Evolutionary conservation across 352 stramenopile species (phyloP).

Genomic region (Elongisporangium undulatum): DNA sequence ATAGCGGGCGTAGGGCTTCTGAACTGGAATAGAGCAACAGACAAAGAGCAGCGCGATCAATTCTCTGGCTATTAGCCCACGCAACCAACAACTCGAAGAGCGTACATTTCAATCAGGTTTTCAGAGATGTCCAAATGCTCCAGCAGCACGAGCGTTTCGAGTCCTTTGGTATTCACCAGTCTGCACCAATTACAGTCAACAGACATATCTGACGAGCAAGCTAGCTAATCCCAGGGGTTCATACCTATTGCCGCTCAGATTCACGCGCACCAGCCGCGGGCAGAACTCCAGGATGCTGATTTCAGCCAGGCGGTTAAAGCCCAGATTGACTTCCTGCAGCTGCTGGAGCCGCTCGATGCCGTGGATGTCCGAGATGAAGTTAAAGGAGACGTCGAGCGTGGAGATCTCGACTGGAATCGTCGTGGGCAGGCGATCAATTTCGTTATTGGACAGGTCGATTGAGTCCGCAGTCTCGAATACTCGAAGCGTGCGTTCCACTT

Average conservation of each 20-base stretch:
- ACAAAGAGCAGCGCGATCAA: background rate
- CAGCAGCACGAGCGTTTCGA: constrained; percentile 61
- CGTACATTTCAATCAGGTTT: constrained; percentile 75
- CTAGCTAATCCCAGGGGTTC: background rate
- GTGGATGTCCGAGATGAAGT: constrained; percentile 33
- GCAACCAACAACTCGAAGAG: background rate
- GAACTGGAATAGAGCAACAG: constrained; percentile 21
- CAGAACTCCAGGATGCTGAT: constrained; percentile 66
- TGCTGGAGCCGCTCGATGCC: constrained; percentile 59
- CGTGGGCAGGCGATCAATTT: constrained; percentile 53
- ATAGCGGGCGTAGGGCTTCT: constrained; percentile 56
- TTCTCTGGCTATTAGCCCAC: background rate
- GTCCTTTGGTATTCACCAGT: constrained; percentile 49
- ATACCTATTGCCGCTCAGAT: constrained; percentile 70
- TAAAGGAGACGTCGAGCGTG: constrained; percentile 70
- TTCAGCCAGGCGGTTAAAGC: constrained; percentile 62
- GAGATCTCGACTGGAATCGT: constrained; percentile 41
- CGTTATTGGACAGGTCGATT: constrained; percentile 74
- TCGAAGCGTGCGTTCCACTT: constrained; percentile 58
- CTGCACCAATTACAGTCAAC: constrained; percentile 11
- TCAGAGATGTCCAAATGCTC: constrained; percentile 66
- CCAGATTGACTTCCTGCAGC: constrained; percentile 62
- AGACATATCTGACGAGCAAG: background rate
- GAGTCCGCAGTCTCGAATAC: constrained; percentile 60
- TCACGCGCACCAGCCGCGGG: constrained; percentile 46